Evolutionary conservation across 805 yeast genomes (phyloP).

Genomic region (Hemisphaericaspora nanyangensis): DNA sequence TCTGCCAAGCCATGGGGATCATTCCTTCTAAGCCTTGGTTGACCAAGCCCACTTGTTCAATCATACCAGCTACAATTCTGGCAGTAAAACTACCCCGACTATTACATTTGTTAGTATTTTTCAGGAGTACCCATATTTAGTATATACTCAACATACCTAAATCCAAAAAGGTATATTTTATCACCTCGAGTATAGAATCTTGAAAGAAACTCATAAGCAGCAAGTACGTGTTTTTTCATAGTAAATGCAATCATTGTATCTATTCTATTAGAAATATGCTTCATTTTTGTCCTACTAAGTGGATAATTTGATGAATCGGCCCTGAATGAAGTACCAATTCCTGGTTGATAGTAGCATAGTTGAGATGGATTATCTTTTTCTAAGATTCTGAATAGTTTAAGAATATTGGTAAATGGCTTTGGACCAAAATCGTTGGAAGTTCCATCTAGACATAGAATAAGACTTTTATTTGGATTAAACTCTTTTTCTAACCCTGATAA

Average conservation of each 20-base stretch:
- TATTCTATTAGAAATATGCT: constrained; percentile 10
- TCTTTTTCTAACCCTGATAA: not conserved
- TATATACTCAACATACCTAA: constrained; percentile 26
- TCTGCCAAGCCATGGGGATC: constrained; percentile 58
- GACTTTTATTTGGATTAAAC: constrained; percentile 6
- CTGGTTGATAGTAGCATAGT: constrained; percentile 65
- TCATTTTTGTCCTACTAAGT: constrained; percentile 13
- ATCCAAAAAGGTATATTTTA: constrained; percentile 54
- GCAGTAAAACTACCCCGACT: constrained; percentile 65
- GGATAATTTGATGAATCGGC: constrained; percentile 29
- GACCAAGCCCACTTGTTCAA: constrained; percentile 59
- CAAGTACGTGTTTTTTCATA: constrained; percentile 52
- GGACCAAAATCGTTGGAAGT: constrained; percentile 58
- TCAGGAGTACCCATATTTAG: not conserved
- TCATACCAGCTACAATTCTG: constrained; percentile 61
- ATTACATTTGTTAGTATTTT: not conserved
- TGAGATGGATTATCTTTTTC: constrained; percentile 44
- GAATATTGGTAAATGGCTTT: constrained; percentile 50
- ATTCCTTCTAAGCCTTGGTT: constrained; percentile 52
- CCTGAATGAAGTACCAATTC: constrained; percentile 53
- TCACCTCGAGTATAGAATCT: constrained; percentile 47
- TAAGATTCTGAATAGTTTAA: constrained; percentile 49
- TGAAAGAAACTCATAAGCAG: constrained; percentile 54
- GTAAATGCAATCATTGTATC: constrained; percentile 53
- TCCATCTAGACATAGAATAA: constrained; percentile 61